phyloP scores from a whole-genome alignment of 2,329 filamentous ascomycete species.

The Trichoderma koningiopsis region DNA sequence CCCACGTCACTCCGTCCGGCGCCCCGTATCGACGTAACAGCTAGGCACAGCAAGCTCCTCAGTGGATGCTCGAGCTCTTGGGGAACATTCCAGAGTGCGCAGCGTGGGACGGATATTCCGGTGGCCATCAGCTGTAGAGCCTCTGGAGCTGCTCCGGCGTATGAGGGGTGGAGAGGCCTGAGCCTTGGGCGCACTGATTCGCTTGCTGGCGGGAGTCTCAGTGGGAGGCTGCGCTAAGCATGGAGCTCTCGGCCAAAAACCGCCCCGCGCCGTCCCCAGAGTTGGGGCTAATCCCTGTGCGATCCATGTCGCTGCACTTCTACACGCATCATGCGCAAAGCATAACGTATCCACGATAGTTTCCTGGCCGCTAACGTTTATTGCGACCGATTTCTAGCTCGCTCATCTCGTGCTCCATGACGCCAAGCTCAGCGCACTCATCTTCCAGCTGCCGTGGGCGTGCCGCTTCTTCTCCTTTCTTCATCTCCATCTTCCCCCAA shows the following conservation, averaged over 20 bases:
- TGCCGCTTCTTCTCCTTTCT: constrained; percentile 30
- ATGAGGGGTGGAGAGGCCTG: constrained; percentile 15
- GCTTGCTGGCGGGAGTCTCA: constrained; percentile 11
- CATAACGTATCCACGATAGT: constrained; percentile 24
- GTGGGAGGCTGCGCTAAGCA: constrained; percentile 24
- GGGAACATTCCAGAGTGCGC: constrained; percentile 15
- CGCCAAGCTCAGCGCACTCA: constrained; percentile 46
- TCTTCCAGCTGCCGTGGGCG: constrained; percentile 31
- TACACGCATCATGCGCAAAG: constrained; percentile 20
- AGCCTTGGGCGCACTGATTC: not conserved
- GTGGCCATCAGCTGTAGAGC: constrained; percentile 10
- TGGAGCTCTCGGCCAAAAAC: constrained; percentile 26
- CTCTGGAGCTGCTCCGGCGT: constrained; percentile 15
- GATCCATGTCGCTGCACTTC: constrained; percentile 2
- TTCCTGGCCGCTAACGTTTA: constrained; percentile 20
- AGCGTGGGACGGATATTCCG: constrained; percentile 19
- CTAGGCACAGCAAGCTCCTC: constrained; percentile 3
- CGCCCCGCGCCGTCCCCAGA: constrained; percentile 26
- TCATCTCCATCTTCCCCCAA: constrained; percentile 36
- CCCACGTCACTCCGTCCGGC: constrained; percentile 8
- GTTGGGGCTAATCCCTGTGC: constrained; percentile 27
- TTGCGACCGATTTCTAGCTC: constrained; percentile 42
- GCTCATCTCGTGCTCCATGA: constrained; percentile 56
- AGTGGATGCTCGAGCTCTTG: constrained; percentile 13
- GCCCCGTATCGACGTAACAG: constrained; percentile 15